Evolutionary conservation across 2,329 filamentous ascomycete genomes (phyloP), one percentile per base, ranked within the genome.

Genomic region (Penicillium sp.): DNA sequence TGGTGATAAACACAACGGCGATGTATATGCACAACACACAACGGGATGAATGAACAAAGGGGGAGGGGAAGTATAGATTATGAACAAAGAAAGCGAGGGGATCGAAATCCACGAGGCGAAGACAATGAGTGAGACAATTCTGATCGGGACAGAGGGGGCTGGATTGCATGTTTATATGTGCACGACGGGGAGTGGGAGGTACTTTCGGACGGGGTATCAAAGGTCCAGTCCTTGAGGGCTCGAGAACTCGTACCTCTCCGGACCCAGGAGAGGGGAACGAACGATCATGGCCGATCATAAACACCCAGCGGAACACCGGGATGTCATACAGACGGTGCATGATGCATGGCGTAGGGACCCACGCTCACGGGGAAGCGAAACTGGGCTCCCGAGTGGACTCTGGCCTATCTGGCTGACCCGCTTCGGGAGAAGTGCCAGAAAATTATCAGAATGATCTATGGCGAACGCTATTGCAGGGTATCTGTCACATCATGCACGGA

Each of bases 401-500:
- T 55, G 51, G 49, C 25, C 41, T 35, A 38, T 28, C 49, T 42
- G 46, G 45, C 30, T 45, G 38, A 51, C 52, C 54, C 51, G 38
- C 49, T 42, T 22, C 13, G 48, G 42, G 44, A 40, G 46, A 58
- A 56, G 48, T 41, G 28, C 30, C 38, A 50, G n/a, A 46, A 24
- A 52, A 54, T 24, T 42, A 49, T 54, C 30, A 39, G 45, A 33
- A 27, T 9, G 27, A 24, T 48, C 22, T 16, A 16, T 41, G 39
- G 16, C 16, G 33, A 20, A 20, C 35, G 10, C 35, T 22, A 22
- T 38, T 16, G 25, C 18, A 36, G 48, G 25, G 18, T 61, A 63
- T 69, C 65, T 69, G 67, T 70, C 67, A 71, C 63, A 70, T 67
- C 61, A 50, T 53, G 62, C 61, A 65, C 60, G 51, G 62, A 65